Percentiles rank a stretch among this genome's conserved stretches.
These are phyloP conservation scores for Penicillium robsamsonii DNA, from an alignment of 495 filamentous ascomycete species.

Conservation along the genomic window DNA sequence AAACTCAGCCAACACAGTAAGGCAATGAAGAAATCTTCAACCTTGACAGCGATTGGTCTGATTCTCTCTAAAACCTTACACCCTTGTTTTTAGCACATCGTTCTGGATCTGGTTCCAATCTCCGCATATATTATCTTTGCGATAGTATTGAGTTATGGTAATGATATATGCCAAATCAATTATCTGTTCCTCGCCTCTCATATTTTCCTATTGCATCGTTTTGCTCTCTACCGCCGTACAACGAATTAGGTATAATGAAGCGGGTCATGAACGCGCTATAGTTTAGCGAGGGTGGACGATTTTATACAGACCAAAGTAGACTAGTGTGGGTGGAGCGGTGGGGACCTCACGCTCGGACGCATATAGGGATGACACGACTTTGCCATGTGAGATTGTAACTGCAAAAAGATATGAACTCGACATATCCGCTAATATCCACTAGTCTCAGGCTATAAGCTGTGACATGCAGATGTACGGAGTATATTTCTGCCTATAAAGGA, in stretches of 20 bases:
- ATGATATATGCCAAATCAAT: constrained; percentile 8
- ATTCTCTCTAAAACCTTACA: constrained; percentile 1
- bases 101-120: constrained; percentile 23
- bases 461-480: constrained; percentile 1
- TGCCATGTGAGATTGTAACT: constrained; percentile 18
- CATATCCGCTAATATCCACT: background rate
- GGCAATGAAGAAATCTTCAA: background rate
- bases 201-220: too few relatives aligned
- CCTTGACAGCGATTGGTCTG: background rate
- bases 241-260: background rate
- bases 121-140: constrained; percentile 2
- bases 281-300: background rate
- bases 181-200: background rate
- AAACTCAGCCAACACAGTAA: constrained; percentile 5
- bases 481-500: background rate
- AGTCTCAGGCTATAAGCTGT: background rate
- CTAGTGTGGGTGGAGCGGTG: constrained; percentile 2
- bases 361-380: background rate
- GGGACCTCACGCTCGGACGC: background rate
- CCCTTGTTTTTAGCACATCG: background rate
- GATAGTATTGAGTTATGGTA: constrained; percentile 6
- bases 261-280: background rate
- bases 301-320: background rate
- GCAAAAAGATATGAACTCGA: constrained; percentile 48
- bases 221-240: background rate